These are phyloP conservation scores for Daldinia grandis DNA, from an alignment of 495 filamentous ascomycete genomes.

Conservation along the genomic window DNA sequence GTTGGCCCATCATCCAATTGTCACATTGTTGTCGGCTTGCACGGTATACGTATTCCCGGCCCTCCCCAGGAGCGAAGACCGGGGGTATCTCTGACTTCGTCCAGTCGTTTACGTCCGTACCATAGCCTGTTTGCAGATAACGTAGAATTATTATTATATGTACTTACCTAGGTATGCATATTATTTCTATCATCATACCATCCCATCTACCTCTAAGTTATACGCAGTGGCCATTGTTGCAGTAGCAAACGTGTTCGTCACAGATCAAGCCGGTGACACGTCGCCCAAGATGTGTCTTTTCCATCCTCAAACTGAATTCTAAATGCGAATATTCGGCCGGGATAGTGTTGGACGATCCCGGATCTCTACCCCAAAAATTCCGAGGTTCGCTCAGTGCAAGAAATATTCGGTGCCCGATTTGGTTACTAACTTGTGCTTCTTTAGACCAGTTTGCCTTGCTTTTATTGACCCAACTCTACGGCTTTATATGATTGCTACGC, in stretches of 20 bases:
- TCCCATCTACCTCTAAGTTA: background rate
- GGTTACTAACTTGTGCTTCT: constrained; percentile 27
- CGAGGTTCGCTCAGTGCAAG: background rate
- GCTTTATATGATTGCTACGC: constrained; percentile 19
- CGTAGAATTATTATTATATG: constrained; percentile 5
- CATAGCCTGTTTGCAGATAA: constrained; percentile 3
- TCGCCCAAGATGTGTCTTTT: background rate
- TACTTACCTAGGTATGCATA: no score
- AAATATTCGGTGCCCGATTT: constrained; percentile 32
- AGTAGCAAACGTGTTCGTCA: background rate
- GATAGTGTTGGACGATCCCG: constrained; percentile 6
- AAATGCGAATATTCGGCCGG: constrained; percentile 28
- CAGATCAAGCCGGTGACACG: no score
- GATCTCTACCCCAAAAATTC: constrained; percentile 9
- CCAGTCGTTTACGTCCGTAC: constrained; percentile 32
- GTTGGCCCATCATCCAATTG: constrained; percentile 4
- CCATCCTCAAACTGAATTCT: background rate
- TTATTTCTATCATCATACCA: background rate
- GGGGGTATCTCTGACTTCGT: constrained; percentile 16
- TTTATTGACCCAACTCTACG: constrained; percentile 1
- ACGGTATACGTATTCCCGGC: constrained; percentile 1
- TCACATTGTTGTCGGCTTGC: constrained; percentile 14
- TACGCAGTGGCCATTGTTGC: background rate
- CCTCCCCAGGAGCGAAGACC: constrained; percentile 15
- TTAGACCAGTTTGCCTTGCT: constrained; percentile 23